Evolutionary conservation across 2,329 filamentous ascomycete genomes (phyloP), one percentile per base, ranked within the genome.

Genomic region (Trichoderma cornu-damae): DNA sequence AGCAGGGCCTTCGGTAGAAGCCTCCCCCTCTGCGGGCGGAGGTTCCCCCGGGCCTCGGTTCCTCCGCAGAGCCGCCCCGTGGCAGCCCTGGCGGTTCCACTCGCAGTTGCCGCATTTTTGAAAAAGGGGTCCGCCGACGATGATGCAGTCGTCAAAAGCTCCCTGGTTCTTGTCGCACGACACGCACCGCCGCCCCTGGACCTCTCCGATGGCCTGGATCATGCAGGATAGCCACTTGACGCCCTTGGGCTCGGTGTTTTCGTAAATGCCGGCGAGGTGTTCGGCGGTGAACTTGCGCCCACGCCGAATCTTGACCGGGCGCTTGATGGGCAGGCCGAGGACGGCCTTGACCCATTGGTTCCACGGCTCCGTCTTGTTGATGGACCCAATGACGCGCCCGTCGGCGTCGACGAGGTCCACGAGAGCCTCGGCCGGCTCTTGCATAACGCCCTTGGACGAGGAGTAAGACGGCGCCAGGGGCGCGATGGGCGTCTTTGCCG

Each of bases 21-120:
- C 2, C 2, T 47, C 42, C 9, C 11, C 8, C 0, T 55, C 42
- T 1, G 40, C 42, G 20, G 16, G 12, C 14, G 35, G 37, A 6
- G 49, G 14, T 7, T 38, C 47, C 11, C 44, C 42, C 5, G 14
- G 12, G 14, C 22, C 24, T 11, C 28, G n/a, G 7, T 20, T 16
- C 16, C 16, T 59, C 6, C 44, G 43, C 22, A 47, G 46, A 44
- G 65, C 65, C 1, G 66, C 67, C 11, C 64, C 67, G 42, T 72
- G 70, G 42, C 73, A 75, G 16, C 68, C 68, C 52, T 71, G 69
- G 2, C 70, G 71, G 59, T 75, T 76, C 77, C 77, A 80, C 61
- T 79, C 75, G 60, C 78, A 80, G 60, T 80, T 80, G 28, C 76
- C 78, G 58, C 78, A 80, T 26, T 75, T 74, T 3, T 73, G 72